Conservation (phyloP, 257 asterid genomes). For the Rauvolfia tetraphylla region DNA sequence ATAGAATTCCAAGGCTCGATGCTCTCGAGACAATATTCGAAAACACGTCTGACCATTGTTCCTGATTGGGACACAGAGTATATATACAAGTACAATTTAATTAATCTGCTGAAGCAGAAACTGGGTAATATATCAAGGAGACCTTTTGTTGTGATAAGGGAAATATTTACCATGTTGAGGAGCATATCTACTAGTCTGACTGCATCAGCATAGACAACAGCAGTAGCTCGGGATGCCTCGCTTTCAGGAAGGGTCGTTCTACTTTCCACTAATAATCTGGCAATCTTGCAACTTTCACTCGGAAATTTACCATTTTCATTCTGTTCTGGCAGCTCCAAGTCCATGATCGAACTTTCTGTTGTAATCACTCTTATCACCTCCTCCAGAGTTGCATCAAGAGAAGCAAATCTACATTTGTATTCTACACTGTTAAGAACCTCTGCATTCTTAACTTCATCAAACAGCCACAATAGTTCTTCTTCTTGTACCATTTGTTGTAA, state of each 20-base stretch:
- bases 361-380: conserved; percentile 37
- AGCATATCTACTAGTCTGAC: conserved; percentile 33
- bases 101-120: not conserved
- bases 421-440: conserved; percentile 41
- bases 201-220: conserved; percentile 38
- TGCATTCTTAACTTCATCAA: conserved; percentile 22
- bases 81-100: not conserved
- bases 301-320: conserved; percentile 10
- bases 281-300: not conserved
- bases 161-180: conserved; percentile 48
- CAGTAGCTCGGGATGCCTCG: conserved; percentile 48
- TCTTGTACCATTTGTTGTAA: conserved; percentile 33
- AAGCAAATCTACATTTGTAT: conserved; percentile 37
- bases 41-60: conserved; percentile 44
- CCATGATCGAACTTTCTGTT: conserved; percentile 22
- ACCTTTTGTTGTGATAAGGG: not conserved
- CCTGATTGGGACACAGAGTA: conserved; percentile 26
- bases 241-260: not conserved
- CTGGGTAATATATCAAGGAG: not conserved
- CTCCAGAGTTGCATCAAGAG: conserved; percentile 43
- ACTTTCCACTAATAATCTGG: conserved; percentile 7
- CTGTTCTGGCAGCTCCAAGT: conserved; percentile 29
- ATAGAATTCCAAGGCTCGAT: conserved; percentile 34
- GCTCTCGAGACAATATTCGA: conserved; percentile 48
- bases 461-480: conserved; percentile 43